phyloP scores from a whole-genome alignment of 2,329 filamentous ascomycete species.

The Mariannaea sp. region DNA sequence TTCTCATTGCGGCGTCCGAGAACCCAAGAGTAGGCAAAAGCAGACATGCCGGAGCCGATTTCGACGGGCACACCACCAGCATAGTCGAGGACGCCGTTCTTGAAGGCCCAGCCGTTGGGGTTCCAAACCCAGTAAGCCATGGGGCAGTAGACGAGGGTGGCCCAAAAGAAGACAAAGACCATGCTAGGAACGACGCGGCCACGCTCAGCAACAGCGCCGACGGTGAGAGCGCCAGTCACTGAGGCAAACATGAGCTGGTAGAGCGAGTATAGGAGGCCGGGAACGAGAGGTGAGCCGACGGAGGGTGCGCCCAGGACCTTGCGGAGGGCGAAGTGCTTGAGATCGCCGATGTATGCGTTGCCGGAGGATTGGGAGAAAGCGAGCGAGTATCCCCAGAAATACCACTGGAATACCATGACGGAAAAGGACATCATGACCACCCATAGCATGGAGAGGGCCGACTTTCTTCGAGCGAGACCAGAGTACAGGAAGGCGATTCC shows the following conservation, averaged over 20 bases:
- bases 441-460: conserved; percentile 95
- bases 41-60: conserved; percentile 91
- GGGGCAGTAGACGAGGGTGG: conserved; percentile 95
- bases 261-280: conserved; percentile 89
- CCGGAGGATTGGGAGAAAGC: conserved; percentile 83
- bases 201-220: conserved; percentile 91
- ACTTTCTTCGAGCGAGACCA: conserved; percentile 95
- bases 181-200: conserved; percentile 90
- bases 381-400: conserved; percentile 98
- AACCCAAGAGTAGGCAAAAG: conserved; percentile 93
- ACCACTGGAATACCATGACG: conserved; percentile 97
- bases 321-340: conserved; percentile 86
- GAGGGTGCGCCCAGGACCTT: conserved; percentile 84
- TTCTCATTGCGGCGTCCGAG: conserved; percentile 96
- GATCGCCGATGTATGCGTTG: conserved; percentile 90
- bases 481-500: conserved; percentile 98
- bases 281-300: conserved; percentile 84
- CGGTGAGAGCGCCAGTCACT: conserved; percentile 87
- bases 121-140: conserved; percentile 98
- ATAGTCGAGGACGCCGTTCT: conserved; percentile 92
- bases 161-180: conserved; percentile 97
- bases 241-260: conserved; percentile 99
- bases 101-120: conserved; percentile 87
- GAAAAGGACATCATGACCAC: conserved; percentile 93
- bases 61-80: conserved; percentile 97